Percentiles rank a stretch among this genome's conserved stretches.
phyloP scores from a whole-genome alignment of 225 moss, liverwort and hornwort species.

The Asterella californica region DNA sequence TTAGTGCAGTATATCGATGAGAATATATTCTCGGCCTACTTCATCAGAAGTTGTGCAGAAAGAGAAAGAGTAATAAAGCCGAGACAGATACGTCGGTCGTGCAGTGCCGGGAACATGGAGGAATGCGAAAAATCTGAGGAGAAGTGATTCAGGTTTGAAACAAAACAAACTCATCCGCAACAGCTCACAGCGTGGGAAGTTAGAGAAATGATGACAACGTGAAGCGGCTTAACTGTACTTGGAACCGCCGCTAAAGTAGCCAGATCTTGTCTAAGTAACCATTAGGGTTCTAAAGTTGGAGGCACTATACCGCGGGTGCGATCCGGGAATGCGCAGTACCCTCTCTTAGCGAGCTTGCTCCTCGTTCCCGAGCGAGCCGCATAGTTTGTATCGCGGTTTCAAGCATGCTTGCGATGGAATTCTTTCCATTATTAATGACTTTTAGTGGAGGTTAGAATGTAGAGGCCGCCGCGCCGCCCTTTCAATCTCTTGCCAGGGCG shows the following conservation, averaged over 20 bases:
- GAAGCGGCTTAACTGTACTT: neutral
- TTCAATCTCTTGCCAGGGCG: slow-evolving; percentile 20
- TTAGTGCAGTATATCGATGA: too few relatives aligned
- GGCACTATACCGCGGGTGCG: neutral
- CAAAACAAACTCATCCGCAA: neutral
- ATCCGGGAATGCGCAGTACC: neutral
- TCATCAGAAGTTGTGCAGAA: too few relatives aligned
- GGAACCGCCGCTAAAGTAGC: neutral
- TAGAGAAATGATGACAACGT: neutral
- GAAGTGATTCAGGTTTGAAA: neutral
- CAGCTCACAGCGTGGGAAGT: neutral
- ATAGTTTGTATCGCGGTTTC: slow-evolving; percentile 6
- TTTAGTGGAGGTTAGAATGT: slow-evolving; percentile 5
- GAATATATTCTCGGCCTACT: too few relatives aligned
- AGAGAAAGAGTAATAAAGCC: too few relatives aligned
- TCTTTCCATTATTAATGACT: neutral
- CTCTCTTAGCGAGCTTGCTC: too few relatives aligned
- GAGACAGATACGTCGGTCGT: too few relatives aligned
- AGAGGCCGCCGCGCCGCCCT: slow-evolving; percentile 24
- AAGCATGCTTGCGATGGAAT: neutral
- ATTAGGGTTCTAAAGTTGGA: slow-evolving; percentile 5
- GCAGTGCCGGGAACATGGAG: too few relatives aligned
- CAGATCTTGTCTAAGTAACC: too few relatives aligned
- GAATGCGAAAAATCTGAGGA: neutral
- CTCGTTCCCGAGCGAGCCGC: neutral